A percentile compares a stretch with the other conserved stretches of the same genome.
These are phyloP conservation scores for Talaromyces trachyspermus DNA, from an alignment of 495 filamentous ascomycete genomes.

Conservation along the genomic window DNA sequence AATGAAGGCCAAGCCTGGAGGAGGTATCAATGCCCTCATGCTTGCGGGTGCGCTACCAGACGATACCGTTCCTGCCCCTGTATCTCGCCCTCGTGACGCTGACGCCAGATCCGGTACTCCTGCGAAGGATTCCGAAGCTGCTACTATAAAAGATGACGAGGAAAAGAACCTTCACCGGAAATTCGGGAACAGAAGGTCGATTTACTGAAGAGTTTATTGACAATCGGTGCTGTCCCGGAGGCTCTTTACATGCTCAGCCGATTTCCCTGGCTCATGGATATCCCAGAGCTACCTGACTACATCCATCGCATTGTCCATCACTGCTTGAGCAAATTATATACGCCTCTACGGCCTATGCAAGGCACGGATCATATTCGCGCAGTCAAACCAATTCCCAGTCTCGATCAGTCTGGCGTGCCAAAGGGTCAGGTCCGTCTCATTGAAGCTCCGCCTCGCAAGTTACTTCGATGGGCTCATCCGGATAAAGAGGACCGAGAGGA, in stretches of 20 bases:
- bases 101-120: slow-evolving; percentile 38
- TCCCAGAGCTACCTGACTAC: slow-evolving; percentile 66
- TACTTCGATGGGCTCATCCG: slow-evolving; percentile 68
- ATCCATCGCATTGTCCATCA: slow-evolving; percentile 80
- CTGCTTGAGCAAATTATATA: slow-evolving; percentile 64
- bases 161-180: slow-evolving; percentile 60
- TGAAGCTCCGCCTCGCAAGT: slow-evolving; percentile 49
- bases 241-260: slow-evolving; percentile 86
- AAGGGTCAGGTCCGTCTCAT: slow-evolving; percentile 59
- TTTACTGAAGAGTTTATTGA: slow-evolving; percentile 76
- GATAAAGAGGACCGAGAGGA: slow-evolving; percentile 68
- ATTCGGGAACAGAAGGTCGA: slow-evolving; percentile 85
- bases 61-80: slow-evolving; percentile 55
- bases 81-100: slow-evolving; percentile 29
- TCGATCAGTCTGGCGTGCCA: slow-evolving; percentile 53
- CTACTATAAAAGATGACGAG: slow-evolving; percentile 36
- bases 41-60: slow-evolving; percentile 83
- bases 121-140: slow-evolving; percentile 44
- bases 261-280: slow-evolving; percentile 84
- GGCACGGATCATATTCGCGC: slow-evolving; percentile 31
- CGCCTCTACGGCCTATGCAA: slow-evolving; percentile 39
- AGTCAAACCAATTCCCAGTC: slow-evolving; percentile 43
- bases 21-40: slow-evolving; percentile 75
- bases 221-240: slow-evolving; percentile 89
- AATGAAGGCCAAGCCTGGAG: slow-evolving; percentile 52